Conservation (phyloP, 2,329 filamentous ascomycete genomes). For the Podosphaera fusca region DNA sequence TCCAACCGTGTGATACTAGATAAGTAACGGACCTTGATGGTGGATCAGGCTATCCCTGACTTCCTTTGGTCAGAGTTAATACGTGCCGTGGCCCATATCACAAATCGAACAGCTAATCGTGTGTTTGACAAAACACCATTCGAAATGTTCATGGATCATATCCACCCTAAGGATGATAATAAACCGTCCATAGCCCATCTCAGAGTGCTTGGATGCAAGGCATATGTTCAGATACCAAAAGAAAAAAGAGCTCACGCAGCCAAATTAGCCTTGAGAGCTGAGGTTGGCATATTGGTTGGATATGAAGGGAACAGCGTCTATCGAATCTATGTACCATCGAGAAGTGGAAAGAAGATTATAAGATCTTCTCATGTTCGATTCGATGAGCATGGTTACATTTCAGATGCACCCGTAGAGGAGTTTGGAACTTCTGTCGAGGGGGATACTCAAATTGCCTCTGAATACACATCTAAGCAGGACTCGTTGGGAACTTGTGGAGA, state of each 20-base stretch:
- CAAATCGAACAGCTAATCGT: not conserved
- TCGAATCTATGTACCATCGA: not conserved
- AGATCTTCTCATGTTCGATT: not conserved
- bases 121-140: not conserved
- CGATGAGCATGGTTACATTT: not conserved
- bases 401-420: not conserved
- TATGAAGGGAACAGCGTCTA: slow-evolving; percentile 1
- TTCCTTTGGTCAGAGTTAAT: not conserved
- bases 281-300: slow-evolving; percentile 1
- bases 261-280: not conserved
- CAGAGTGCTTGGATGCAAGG: slow-evolving; percentile 1
- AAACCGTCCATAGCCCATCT: not conserved
- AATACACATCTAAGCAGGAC: not conserved
- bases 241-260: slow-evolving; percentile 1
- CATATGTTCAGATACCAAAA: not conserved
- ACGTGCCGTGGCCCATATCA: too few relatives aligned
- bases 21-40: not conserved
- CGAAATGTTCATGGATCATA: not conserved
- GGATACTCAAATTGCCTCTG: not conserved
- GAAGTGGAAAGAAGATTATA: not conserved
- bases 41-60: not conserved
- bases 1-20: not conserved
- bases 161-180: not conserved
- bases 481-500: not conserved
- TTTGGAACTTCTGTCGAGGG: not conserved